Evolutionary conservation across 371 early-diverging fungal species (phyloP).

Genomic region (Haplosporangium sp.): DNA sequence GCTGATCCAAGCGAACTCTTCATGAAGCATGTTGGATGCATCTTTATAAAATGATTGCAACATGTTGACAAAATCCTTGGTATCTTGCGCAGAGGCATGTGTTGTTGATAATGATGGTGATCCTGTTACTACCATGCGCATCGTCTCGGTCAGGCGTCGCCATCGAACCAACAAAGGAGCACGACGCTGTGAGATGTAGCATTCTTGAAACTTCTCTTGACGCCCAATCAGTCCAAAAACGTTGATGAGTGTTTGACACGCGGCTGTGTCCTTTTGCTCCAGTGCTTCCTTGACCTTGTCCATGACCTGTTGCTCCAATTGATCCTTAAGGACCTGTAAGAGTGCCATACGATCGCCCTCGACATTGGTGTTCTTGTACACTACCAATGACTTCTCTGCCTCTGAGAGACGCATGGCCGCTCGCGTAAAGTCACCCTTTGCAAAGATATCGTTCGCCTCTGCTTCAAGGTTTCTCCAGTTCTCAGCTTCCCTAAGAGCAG

Average conservation of each 20-base stretch:
- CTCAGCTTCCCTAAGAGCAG: slow-evolving; percentile 75
- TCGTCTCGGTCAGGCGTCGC: slow-evolving; percentile 38
- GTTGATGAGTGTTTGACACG: slow-evolving; percentile 61
- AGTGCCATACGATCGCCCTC: slow-evolving; percentile 68
- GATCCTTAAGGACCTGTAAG: slow-evolving; percentile 63
- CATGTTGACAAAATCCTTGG: slow-evolving; percentile 57
- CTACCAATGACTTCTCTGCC: slow-evolving; percentile 72
- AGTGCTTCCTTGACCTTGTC: slow-evolving; percentile 64
- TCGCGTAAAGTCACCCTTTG: slow-evolving; percentile 66
- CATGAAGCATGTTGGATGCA: slow-evolving; percentile 60
- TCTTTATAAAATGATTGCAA: slow-evolving; percentile 63
- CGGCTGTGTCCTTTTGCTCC: slow-evolving; percentile 63
- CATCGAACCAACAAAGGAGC: slow-evolving; percentile 58
- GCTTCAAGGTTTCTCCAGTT: slow-evolving; percentile 80
- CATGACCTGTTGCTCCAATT: slow-evolving; percentile 65
- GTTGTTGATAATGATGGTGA: not conserved
- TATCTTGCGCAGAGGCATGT: not conserved
- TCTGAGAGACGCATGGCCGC: slow-evolving; percentile 72
- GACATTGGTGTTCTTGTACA: slow-evolving; percentile 75
- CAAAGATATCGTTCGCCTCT: slow-evolving; percentile 74
- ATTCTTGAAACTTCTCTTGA: slow-evolving; percentile 66
- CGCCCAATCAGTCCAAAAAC: slow-evolving; percentile 70
- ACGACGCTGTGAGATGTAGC: slow-evolving; percentile 65
- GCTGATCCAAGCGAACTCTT: slow-evolving; percentile 73
- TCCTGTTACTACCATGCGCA: slow-evolving; percentile 7